These are phyloP conservation scores for Podaxis sp. DNA, from an alignment of 768 basidiomycete species.

Conservation along the genomic window DNA sequence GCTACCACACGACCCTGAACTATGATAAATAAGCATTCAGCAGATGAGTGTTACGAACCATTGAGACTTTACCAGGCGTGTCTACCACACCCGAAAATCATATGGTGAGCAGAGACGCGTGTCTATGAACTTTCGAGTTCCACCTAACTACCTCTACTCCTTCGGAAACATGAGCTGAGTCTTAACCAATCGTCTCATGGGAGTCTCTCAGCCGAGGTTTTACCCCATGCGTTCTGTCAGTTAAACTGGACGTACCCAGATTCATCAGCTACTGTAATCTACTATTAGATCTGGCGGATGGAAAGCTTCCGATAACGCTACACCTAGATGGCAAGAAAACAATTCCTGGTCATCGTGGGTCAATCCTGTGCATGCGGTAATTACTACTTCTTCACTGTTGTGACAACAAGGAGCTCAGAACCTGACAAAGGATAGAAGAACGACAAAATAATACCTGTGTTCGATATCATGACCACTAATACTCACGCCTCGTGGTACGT, in stretches of 20 bases:
- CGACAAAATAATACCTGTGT: neutral
- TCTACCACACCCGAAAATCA: neutral
- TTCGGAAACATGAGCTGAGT: too few relatives aligned
- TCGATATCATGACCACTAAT: neutral
- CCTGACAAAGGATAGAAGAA: neutral
- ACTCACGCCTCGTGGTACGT: neutral
- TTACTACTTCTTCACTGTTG: neutral
- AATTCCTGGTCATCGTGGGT: neutral
- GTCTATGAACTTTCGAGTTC: neutral
- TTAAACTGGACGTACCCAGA: too few relatives aligned
- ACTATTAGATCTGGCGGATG: neutral
- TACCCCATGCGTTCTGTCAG: too few relatives aligned
- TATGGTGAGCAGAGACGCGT: neutral
- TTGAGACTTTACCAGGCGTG: neutral
- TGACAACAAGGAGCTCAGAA: neutral
- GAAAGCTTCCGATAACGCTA: neutral
- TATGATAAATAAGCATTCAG: neutral
- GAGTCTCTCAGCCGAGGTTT: too few relatives aligned
- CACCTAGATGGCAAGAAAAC: neutral
- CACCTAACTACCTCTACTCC: neutral
- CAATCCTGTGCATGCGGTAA: neutral
- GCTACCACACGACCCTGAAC: neutral
- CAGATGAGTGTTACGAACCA: neutral
- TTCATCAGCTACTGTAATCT: neutral
- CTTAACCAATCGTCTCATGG: too few relatives aligned